These are phyloP conservation scores for Paramecium bursaria DNA, from an alignment of 73 alveolate species.

Conservation along the genomic window DNA sequence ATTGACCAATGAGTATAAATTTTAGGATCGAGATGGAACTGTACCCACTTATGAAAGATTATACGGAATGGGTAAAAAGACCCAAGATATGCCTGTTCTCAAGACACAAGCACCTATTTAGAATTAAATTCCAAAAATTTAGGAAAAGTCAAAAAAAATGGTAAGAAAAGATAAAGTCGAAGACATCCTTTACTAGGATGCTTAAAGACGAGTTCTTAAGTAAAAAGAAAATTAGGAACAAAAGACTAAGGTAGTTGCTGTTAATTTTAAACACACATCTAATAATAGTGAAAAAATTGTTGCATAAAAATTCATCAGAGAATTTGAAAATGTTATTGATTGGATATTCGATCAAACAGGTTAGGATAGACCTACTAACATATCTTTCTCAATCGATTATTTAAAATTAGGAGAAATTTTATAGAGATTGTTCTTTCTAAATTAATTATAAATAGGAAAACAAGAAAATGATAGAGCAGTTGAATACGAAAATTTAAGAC, in stretches of 20 bases:
- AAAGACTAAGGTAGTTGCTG: slow-evolving; percentile 55
- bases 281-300: slow-evolving; percentile 62
- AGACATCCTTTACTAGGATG: slow-evolving; percentile 63
- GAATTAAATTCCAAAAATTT: slow-evolving; percentile 47
- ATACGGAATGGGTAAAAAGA: slow-evolving; percentile 28
- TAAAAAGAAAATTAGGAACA: slow-evolving; percentile 27
- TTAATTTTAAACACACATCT: slow-evolving; percentile 57
- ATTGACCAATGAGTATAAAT: slow-evolving; percentile 44
- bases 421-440: slow-evolving; percentile 55
- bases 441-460: slow-evolving; percentile 34
- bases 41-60: slow-evolving; percentile 66
- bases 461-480: slow-evolving; percentile 52
- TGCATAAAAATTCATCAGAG: slow-evolving; percentile 64
- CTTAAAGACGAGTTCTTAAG: slow-evolving; percentile 50
- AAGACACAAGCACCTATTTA: slow-evolving; percentile 10
- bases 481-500: slow-evolving; percentile 19
- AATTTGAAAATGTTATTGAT: slow-evolving; percentile 65
- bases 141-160: slow-evolving; percentile 59
- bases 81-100: not conserved
- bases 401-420: slow-evolving; percentile 68
- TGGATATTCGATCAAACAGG: slow-evolving; percentile 66
- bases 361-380: slow-evolving; percentile 53
- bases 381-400: slow-evolving; percentile 58
- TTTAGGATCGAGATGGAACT: slow-evolving; percentile 55
- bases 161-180: slow-evolving; percentile 61